Evolutionary conservation across 1,284 basidiomycete species (phyloP).

Genomic region (Caloboletus inedulis): DNA sequence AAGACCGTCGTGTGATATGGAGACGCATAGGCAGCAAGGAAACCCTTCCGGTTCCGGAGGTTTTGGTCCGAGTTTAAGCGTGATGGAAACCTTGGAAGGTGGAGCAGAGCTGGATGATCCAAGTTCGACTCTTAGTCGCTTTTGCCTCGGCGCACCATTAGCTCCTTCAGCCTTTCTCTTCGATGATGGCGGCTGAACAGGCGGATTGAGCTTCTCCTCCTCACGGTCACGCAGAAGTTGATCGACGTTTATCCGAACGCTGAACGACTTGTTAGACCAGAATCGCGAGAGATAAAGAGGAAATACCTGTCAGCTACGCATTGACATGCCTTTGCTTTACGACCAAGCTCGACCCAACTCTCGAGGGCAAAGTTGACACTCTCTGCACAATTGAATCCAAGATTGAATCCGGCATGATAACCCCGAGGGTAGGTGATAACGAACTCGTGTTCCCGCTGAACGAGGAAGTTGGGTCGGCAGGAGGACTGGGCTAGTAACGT

Average conservation of each 20-base stretch:
- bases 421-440: slow-evolving; percentile 94
- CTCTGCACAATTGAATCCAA: slow-evolving; percentile 97
- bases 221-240: slow-evolving; percentile 67
- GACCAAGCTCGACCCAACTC: slow-evolving; percentile 89
- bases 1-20: slow-evolving; percentile 52
- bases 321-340: slow-evolving; percentile 76
- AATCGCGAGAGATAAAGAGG: neutral
- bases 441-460: slow-evolving; percentile 91
- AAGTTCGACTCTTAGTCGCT: slow-evolving; percentile 30
- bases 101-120: slow-evolving; percentile 7
- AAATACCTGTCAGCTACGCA: slow-evolving; percentile 80
- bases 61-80: slow-evolving; percentile 58
- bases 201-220: slow-evolving; percentile 36
- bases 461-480: slow-evolving; percentile 83
- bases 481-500: slow-evolving; percentile 76
- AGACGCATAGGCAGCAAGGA: slow-evolving; percentile 83
- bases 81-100: slow-evolving; percentile 38
- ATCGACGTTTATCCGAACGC: slow-evolving; percentile 90
- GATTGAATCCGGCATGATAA: slow-evolving; percentile 96
- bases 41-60: slow-evolving; percentile 55
- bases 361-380: slow-evolving; percentile 97
- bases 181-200: slow-evolving; percentile 23
- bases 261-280: slow-evolving; percentile 33
- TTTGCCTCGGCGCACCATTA: slow-evolving; percentile 31
- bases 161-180: slow-evolving; percentile 40